A percentile compares a stretch with the other conserved stretches of the same genome.
Conservation (phyloP, 2,329 filamentous ascomycete genomes). For the Cordyceps cicadae region DNA sequence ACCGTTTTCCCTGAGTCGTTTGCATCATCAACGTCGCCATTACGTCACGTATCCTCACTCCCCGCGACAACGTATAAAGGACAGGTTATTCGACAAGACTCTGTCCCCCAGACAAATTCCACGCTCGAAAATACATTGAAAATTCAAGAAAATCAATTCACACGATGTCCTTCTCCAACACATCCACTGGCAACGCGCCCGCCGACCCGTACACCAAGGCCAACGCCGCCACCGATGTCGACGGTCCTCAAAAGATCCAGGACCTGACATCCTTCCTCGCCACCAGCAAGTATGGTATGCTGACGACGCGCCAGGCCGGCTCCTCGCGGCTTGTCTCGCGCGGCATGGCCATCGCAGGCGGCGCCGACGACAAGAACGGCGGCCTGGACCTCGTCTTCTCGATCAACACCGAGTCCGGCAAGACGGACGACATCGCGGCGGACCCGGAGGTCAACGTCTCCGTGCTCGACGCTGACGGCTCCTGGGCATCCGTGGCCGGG, state of each 20-base stretch:
- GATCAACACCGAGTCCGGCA: constrained; percentile 83
- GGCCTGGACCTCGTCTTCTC: constrained; percentile 82
- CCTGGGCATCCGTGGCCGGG: constrained; percentile 85
- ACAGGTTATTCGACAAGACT: not conserved
- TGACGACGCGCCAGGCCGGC: constrained; percentile 66
- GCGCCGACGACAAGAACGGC: constrained; percentile 43
- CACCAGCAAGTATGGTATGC: constrained; percentile 75
- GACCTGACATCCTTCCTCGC: constrained; percentile 65
- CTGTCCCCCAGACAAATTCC: not conserved
- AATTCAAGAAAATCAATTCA: constrained; percentile 16
- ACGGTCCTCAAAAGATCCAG: constrained; percentile 66
- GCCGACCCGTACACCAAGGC: constrained; percentile 76
- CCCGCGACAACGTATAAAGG: not conserved
- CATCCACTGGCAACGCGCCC: constrained; percentile 52
- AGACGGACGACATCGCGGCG: constrained; percentile 30
- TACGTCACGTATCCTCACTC: constrained; percentile 3
- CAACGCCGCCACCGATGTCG: constrained; percentile 51
- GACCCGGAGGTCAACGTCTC: constrained; percentile 46
- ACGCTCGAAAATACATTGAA: too few relatives aligned
- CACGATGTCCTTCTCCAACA: constrained; percentile 41
- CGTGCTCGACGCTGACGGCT: constrained; percentile 66
- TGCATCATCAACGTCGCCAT: constrained; percentile 11
- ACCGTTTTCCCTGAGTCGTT: not conserved
- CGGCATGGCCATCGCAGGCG: constrained; percentile 76
- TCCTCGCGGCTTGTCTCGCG: constrained; percentile 65